phyloP scores from a whole-genome alignment of 192 early-diverging fungal species.

The Podila minutissima region DNA sequence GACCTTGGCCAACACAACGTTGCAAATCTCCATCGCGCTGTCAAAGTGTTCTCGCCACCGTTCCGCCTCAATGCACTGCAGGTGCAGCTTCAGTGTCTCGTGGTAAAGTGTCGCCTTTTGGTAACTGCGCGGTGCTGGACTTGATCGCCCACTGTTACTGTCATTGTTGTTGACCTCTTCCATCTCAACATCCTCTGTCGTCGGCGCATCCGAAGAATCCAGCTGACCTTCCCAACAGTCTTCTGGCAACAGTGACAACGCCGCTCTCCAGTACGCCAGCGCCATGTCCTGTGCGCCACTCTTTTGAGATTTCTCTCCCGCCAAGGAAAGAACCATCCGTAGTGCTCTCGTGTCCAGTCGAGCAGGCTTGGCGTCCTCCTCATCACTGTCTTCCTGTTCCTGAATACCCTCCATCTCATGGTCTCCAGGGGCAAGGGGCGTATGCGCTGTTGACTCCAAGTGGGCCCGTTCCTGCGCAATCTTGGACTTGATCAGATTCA shows the following conservation, averaged over 20 bases:
- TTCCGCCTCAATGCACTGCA: constrained; percentile 48
- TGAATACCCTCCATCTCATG: not conserved
- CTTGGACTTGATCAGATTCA: constrained; percentile 32
- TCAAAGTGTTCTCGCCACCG: constrained; percentile 47
- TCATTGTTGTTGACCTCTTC: not conserved
- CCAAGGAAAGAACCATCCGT: constrained; percentile 23
- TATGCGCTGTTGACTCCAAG: too few relatives aligned
- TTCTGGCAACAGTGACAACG: constrained; percentile 26
- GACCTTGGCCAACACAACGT: constrained; percentile 26
- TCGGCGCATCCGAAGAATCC: not conserved
- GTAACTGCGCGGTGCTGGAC: not conserved
- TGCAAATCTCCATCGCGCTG: constrained; percentile 40
- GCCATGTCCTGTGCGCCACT: constrained; percentile 50
- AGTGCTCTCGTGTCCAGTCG: constrained; percentile 12
- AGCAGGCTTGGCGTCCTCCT: not conserved
- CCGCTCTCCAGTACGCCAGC: constrained; percentile 36
- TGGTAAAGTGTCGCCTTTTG: constrained; percentile 14
- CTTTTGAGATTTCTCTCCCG: constrained; percentile 46
- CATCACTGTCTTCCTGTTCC: not conserved
- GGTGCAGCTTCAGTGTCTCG: constrained; percentile 37
- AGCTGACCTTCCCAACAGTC: constrained; percentile 30
- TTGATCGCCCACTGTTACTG: not conserved
- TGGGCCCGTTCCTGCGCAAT: not conserved
- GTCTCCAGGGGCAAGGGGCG: not conserved
- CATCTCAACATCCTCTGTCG: not conserved